Conservation (phyloP, 805 yeast genomes). For the Diddensiella transvaalensis region DNA sequence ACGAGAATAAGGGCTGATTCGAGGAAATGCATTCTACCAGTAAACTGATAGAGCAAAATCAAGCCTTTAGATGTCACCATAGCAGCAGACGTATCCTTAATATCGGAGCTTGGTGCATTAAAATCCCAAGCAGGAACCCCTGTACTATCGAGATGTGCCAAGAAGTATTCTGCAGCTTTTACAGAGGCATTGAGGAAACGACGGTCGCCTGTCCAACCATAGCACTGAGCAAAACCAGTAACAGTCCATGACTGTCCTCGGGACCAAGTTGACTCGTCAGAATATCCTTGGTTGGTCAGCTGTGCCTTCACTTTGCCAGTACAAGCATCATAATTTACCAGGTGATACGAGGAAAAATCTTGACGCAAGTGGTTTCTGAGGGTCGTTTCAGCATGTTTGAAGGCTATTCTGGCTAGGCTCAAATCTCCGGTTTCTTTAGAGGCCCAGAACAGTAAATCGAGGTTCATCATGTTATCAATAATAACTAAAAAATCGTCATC, state of each 20-base stretch:
- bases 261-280: slow-evolving; percentile 28
- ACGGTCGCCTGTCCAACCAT: slow-evolving; percentile 25
- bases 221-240: slow-evolving; percentile 26
- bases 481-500: slow-evolving; percentile 27
- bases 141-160: slow-evolving; percentile 24
- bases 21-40: slow-evolving; percentile 16
- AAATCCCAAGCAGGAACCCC: slow-evolving; percentile 32
- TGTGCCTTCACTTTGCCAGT: slow-evolving; percentile 24
- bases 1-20: slow-evolving; percentile 21
- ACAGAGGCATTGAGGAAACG: slow-evolving; percentile 29
- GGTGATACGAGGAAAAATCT: slow-evolving; percentile 28
- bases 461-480: slow-evolving; percentile 10
- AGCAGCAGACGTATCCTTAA: slow-evolving; percentile 30
- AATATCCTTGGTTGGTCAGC: slow-evolving; percentile 29
- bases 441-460: slow-evolving; percentile 28
- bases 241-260: slow-evolving; percentile 33
- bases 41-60: slow-evolving; percentile 23
- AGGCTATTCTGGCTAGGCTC: slow-evolving; percentile 26
- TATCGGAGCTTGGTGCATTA: slow-evolving; percentile 27
- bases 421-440: slow-evolving; percentile 28
- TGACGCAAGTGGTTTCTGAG: slow-evolving; percentile 26
- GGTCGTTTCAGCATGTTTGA: slow-evolving; percentile 30
- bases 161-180: slow-evolving; percentile 23
- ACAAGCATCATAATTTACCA: slow-evolving; percentile 23
- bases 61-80: slow-evolving; percentile 30